Evolutionary conservation across 192 early-diverging fungal species (phyloP).

Genomic region (Backusella parvicylindrica): DNA sequence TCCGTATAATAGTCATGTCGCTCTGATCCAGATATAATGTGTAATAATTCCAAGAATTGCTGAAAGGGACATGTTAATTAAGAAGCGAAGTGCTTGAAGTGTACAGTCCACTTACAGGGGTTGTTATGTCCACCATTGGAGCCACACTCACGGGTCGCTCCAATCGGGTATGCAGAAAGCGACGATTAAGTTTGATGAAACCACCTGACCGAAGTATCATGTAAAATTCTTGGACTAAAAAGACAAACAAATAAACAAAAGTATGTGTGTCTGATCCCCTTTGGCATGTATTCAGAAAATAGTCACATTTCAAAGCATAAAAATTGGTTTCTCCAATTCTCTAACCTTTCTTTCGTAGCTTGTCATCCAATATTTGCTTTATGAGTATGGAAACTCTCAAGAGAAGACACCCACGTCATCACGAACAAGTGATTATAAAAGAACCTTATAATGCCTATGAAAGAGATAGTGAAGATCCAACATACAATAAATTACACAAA

Average conservation of each 20-base stretch:
- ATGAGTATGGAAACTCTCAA: neutral
- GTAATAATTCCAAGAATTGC: constrained; percentile 62
- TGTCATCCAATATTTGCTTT: neutral
- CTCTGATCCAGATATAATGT: constrained; percentile 57
- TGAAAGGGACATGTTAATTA: constrained; percentile 7
- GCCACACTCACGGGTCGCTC: constrained; percentile 46
- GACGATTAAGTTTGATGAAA: neutral
- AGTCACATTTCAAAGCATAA: neutral
- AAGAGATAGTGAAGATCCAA: neutral
- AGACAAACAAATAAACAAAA: neutral
- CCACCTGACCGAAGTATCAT: neutral
- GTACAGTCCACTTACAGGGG: constrained; percentile 44
- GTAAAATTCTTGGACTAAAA: neutral
- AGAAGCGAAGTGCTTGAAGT: neutral
- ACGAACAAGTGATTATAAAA: neutral
- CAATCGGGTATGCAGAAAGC: neutral
- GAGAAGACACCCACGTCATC: neutral
- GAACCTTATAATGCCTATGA: neutral
- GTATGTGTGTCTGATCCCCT: neutral
- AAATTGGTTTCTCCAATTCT: neutral
- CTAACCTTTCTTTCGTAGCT: neutral
- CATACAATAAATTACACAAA: neutral
- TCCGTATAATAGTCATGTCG: constrained; percentile 65
- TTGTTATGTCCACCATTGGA: constrained; percentile 78
- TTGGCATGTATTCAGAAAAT: neutral